These are phyloP conservation scores for Hirschfeldia incana DNA, from an alignment of 345 rosid species.

Conservation along the genomic window DNA sequence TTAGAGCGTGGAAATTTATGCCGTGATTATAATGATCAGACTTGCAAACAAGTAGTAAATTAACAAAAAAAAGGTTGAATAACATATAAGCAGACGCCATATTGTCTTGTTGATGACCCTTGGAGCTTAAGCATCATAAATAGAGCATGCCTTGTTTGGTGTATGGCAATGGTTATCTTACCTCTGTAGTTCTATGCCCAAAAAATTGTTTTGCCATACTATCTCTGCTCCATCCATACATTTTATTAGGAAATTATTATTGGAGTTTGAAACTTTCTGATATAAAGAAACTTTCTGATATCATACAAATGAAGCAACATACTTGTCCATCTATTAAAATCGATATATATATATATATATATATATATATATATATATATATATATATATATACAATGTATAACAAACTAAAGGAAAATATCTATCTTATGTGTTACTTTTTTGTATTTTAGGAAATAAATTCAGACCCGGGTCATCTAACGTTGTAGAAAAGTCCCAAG, in stretches of 20 bases:
- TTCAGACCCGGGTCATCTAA: neutral
- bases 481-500: too few relatives aligned
- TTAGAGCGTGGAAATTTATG: conserved; percentile 2
- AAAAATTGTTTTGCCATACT: neutral
- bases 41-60: conserved; percentile 1
- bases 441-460: neutral
- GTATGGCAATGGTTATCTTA: neutral
- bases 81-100: too few relatives aligned
- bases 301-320: conserved; percentile 6
- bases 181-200: neutral
- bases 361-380: neutral
- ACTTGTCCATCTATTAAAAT: neutral
- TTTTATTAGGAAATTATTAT: neutral
- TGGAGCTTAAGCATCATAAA: conserved; percentile 18
- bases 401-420: neutral
- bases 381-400: neutral
- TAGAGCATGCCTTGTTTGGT: conserved; percentile 28
- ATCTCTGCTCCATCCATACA: conserved; percentile 7
- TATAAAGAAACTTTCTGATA: neutral
- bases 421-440: neutral
- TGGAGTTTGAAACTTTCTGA: neutral
- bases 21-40: conserved; percentile 17
- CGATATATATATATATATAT: neutral
- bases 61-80: neutral
- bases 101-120: neutral